Evolutionary conservation across 306 rosid species (phyloP).

Genomic region (Trifolium repens): DNA sequence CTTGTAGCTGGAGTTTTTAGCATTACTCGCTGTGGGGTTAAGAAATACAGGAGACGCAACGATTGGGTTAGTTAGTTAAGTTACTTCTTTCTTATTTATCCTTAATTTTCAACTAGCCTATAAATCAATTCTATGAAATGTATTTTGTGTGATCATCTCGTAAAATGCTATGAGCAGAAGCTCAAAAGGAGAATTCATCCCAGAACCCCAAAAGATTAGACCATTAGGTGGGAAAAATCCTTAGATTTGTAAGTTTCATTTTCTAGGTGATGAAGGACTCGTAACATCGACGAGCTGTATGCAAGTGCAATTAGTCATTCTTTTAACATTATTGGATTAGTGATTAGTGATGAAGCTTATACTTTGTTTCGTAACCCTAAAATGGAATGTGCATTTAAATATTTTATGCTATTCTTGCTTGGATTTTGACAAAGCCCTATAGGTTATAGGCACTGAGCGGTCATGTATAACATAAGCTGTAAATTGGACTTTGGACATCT

Average conservation of each 20-base stretch:
- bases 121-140: background rate
- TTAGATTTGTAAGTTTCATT: background rate
- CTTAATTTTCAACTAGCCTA: conserved; percentile 2
- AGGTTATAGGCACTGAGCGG: background rate
- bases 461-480: conserved; percentile 1
- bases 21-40: conserved; percentile 68
- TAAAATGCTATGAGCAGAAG: background rate
- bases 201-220: background rate
- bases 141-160: background rate
- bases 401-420: conserved; percentile 18
- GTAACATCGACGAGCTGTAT: background rate
- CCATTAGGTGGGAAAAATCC: background rate
- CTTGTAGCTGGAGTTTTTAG: conserved; percentile 69
- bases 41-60: conserved; percentile 59
- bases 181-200: background rate
- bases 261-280: background rate
- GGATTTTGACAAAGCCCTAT: conserved; percentile 14
- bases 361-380: conserved; percentile 7
- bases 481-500: background rate
- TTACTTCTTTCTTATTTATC: conserved; percentile 1
- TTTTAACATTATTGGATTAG: conserved; percentile 7
- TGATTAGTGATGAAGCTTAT: background rate
- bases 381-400: background rate
- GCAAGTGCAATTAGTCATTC: background rate
- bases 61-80: conserved; percentile 73